Percentiles rank a stretch among this genome's conserved stretches.
Evolutionary conservation across 345 rosid species (phyloP).

Genomic region (Carallia pectinifolia): DNA sequence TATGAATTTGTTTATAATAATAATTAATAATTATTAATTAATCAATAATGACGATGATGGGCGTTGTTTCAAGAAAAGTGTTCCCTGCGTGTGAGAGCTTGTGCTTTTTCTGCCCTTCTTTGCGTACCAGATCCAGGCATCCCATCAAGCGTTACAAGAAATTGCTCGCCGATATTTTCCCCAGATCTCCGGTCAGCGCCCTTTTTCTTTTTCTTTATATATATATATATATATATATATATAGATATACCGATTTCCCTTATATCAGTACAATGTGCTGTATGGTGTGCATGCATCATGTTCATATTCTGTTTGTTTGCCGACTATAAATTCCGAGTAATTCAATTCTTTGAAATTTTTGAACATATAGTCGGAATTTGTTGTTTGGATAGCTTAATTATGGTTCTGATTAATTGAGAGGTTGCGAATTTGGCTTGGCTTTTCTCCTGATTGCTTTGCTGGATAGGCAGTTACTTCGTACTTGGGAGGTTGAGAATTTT

Average conservation of each 20-base stretch:
- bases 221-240: background rate
- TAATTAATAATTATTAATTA: too few relatives aligned
- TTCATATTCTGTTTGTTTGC: too few relatives aligned
- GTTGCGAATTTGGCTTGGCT: too few relatives aligned
- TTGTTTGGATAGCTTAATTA: too few relatives aligned
- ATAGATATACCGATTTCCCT: background rate
- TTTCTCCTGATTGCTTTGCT: too few relatives aligned
- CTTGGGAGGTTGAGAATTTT: too few relatives aligned
- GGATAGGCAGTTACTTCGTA: too few relatives aligned
- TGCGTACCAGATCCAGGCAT: constrained; percentile 69
- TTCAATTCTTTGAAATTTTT: too few relatives aligned
- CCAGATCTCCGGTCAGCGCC: constrained; percentile 47
- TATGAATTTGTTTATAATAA: too few relatives aligned
- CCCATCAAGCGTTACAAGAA: constrained; percentile 73
- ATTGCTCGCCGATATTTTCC: constrained; percentile 59
- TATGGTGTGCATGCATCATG: background rate
- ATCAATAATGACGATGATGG: constrained; percentile 12
- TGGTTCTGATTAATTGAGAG: too few relatives aligned
- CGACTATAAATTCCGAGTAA: too few relatives aligned
- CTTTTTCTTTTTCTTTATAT: background rate
- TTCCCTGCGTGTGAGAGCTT: constrained; percentile 55
- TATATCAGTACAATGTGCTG: background rate
- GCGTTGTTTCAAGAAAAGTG: constrained; percentile 45
- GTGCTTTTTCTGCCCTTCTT: constrained; percentile 59
- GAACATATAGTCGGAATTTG: too few relatives aligned